Conservation (phyloP, 179 eudicot genomes). For the Camellia oleifera region DNA sequence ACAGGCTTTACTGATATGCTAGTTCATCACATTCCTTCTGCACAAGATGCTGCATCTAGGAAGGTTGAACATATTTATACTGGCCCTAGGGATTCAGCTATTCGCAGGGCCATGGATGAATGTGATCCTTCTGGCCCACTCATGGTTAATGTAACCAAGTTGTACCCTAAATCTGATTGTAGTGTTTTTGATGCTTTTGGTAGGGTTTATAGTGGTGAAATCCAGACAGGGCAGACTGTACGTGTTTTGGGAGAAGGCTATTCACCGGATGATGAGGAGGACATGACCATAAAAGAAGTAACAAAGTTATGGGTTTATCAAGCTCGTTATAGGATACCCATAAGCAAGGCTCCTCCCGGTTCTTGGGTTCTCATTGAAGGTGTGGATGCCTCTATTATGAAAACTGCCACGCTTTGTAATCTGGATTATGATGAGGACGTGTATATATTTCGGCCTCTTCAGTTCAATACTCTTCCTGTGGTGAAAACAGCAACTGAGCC, state of each 20-base stretch:
- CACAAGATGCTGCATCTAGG: constrained; percentile 75
- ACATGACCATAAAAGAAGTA: constrained; percentile 95
- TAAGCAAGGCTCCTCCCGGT: constrained; percentile 97
- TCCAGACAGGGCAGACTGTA: constrained; percentile 89
- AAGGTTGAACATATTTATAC: constrained; percentile 92
- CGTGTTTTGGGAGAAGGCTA: constrained; percentile 98
- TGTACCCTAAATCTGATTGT: constrained; percentile 96
- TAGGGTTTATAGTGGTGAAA: constrained; percentile 88
- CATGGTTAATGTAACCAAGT: constrained; percentile 90
- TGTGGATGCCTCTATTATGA: constrained; percentile 99
- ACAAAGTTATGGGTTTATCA: constrained; percentile 98
- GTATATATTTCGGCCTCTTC: constrained; percentile 88
- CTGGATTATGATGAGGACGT: constrained; percentile 76
- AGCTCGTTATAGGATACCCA: constrained; percentile 94
- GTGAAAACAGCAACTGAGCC: constrained; percentile 99
- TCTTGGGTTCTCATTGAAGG: constrained; percentile 99
- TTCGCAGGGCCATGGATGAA: constrained; percentile 74
- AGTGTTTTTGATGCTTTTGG: constrained; percentile 99
- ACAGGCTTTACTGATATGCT: constrained; percentile 99
- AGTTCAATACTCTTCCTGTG: constrained; percentile 96
- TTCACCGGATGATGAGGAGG: constrained; percentile 99
- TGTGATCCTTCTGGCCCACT: constrained; percentile 92
- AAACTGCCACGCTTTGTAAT: constrained; percentile 93
- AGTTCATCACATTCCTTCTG: constrained; percentile 92
- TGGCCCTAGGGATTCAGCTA: constrained; percentile 72